Evolutionary conservation across 2,329 filamentous ascomycete genomes (phyloP), one percentile per base, ranked within the genome.

Genomic region (Diaporthe sp.): DNA sequence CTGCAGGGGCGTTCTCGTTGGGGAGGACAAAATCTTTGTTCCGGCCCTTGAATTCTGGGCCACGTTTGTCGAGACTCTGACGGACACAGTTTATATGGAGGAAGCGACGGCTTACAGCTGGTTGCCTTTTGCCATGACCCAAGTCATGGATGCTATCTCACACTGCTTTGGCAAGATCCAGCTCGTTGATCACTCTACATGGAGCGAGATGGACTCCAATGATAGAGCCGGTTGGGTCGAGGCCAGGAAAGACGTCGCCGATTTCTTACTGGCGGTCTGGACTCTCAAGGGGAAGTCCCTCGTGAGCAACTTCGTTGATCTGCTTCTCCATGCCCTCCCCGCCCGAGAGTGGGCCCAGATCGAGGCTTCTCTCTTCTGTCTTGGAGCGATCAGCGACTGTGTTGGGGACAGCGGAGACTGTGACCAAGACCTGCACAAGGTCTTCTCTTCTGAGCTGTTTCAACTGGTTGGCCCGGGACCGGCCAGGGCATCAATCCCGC

Each of bases 31-130:
- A 76, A 90, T 95, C 15, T 95, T 94, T 72, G 89, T 94, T 0
- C 90, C 91, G 1, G 90, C 92, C 1, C 87, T 96, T 19, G 94
- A 97, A 78, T 96, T 97, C 80, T 97, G 94, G 94, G 92, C 90
- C 25, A 92, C 90, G 1, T 95, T 92, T 80, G 90, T 94, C 8
- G 94, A 95, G 82, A 89, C 90, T 17, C 87, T 92, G 85, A 89
- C 87, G 75, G 93, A 91, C 80, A 86, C 83, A 13, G 83, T 89
- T 59, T 90, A 87, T 75, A 87, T 88, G 1, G 86, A 86, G n/a
- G 85, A 88, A 32, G 83, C 83, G 5, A 80, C 82, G 6, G 82
- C 85, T 7, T 82, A 85, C 3, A 77, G 82, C 9, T 94, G 92
- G 92, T 86, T 92, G 65, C 83, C 85, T 10, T 81, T 86, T 10